A percentile compares a stretch with the other conserved stretches of the same genome.
Evolutionary conservation across 495 filamentous ascomycete genomes (phyloP).

Genomic region (Hyaloscypha hepaticicola): DNA sequence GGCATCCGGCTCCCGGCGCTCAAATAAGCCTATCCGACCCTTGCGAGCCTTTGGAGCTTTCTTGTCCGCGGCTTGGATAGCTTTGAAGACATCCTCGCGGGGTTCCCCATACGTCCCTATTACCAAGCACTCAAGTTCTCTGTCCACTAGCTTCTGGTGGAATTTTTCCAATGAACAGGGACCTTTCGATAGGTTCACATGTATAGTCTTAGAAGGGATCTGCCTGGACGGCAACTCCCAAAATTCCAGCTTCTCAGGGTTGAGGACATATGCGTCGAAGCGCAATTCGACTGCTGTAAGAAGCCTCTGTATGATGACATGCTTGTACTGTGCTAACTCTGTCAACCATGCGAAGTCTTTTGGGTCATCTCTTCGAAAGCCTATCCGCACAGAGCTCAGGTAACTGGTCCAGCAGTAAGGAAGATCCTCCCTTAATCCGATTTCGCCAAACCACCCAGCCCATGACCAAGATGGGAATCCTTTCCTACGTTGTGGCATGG

Average conservation of each 20-base stretch:
- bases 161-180: slow-evolving; percentile 20
- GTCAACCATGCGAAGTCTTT: slow-evolving; percentile 21
- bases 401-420: slow-evolving; percentile 30
- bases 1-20: slow-evolving; percentile 24
- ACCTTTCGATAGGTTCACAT: slow-evolving; percentile 13
- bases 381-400: slow-evolving; percentile 22
- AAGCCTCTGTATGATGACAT: slow-evolving; percentile 17
- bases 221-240: slow-evolving; percentile 10
- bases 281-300: slow-evolving; percentile 20
- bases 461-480: slow-evolving; percentile 10
- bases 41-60: slow-evolving; percentile 18
- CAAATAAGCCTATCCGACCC: slow-evolving; percentile 26
- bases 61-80: slow-evolving; percentile 24
- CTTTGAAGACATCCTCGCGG: slow-evolving; percentile 21
- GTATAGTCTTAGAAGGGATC: slow-evolving; percentile 14
- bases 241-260: slow-evolving; percentile 18
- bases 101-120: slow-evolving; percentile 26
- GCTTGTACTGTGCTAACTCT: slow-evolving; percentile 14
- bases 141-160: slow-evolving; percentile 10
- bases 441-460: slow-evolving; percentile 21
- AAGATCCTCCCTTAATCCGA: slow-evolving; percentile 20
- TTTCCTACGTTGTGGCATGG: neutral
- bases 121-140: slow-evolving; percentile 22
- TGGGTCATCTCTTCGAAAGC: slow-evolving; percentile 14
- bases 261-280: slow-evolving; percentile 26